These are phyloP conservation scores for Tremella mesenterica DNA, from an alignment of 768 basidiomycete genomes.

Conservation along the genomic window DNA sequence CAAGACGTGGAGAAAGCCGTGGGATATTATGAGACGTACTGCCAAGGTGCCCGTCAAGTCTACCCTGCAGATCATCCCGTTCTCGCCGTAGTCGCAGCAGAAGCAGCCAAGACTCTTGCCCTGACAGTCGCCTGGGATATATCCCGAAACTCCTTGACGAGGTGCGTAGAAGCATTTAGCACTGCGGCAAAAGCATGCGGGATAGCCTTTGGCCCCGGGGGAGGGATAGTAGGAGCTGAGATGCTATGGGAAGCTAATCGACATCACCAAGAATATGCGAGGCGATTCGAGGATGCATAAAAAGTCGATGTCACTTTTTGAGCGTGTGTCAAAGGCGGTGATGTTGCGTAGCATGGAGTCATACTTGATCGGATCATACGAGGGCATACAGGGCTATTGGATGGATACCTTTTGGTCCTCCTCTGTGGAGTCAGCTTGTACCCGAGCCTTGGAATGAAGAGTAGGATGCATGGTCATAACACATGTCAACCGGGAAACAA, in stretches of 20 bases:
- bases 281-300: neutral
- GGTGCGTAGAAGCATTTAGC: conserved; percentile 52
- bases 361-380: neutral
- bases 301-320: too few species aligned
- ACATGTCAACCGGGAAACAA: too few species aligned
- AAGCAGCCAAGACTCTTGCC: conserved; percentile 68
- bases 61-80: conserved; percentile 65
- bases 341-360: neutral
- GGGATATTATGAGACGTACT: neutral
- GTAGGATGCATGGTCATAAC: too few species aligned
- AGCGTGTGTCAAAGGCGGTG: neutral
- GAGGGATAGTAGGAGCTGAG: conserved; percentile 61
- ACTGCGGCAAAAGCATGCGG: conserved; percentile 56
- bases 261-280: conserved; percentile 61
- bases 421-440: conserved; percentile 13
- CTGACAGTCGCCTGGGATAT: conserved; percentile 4
- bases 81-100: conserved; percentile 63
- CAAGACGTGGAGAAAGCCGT: neutral
- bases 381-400: neutral
- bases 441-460: neutral
- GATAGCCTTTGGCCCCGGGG: conserved; percentile 63
- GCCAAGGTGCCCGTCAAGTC: conserved; percentile 51
- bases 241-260: conserved; percentile 56
- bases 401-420: conserved; percentile 25
- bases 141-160: conserved; percentile 47